Evolutionary conservation across 352 stramenopile genomes (phyloP), one percentile per base, ranked within the genome.

Genomic region (Phytophthora ohioensis): DNA sequence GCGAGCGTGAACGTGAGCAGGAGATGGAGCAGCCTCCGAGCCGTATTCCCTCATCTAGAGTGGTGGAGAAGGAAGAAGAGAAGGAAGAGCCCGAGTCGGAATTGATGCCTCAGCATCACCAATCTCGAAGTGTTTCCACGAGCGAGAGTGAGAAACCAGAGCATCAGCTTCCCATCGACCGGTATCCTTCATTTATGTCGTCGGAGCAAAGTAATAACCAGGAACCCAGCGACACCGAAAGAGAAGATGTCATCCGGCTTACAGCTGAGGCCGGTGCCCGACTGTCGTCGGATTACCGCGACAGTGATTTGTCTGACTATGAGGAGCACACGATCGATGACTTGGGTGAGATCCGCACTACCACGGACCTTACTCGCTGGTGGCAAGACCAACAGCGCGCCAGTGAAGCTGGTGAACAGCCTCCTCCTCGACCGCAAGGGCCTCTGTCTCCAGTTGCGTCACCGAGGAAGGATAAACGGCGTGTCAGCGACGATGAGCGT

Each of bases 251-350:
- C 2, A 69, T 67, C 17, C 69, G 69, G 2, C 66, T 83, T 7
- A 73, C 73, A 53, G 51, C 65, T 3, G 71, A 77, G 10, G 59
- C 69, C 6, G 65, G 69, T 4, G 38, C 64, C 34, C 72, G 51
- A 60, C 12, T 81, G 31, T 73, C 61, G 3, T 66, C 53, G 1
- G 57, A 74, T 38, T 79, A 73, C 34, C 58, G 70, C 31, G 73
- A 76, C n/a, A 80, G 67, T 57, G 68, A 76, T 60, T 49, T 78
- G 47, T 73, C 71, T 9, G 67, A 84, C 34, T 80, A 81, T 49
- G 73, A 87, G n/a, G 79, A 87, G 66, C 78, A 80, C 34, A 81
- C 76, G 3, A 79, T 80, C 15, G 71, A 84, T 48, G 71, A 45
- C 9, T 47, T 77, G 42, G 71, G 75, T 39, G 73, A 79, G 7